These are phyloP conservation scores for Ophiocytium majus DNA, from an alignment of 352 stramenopile species.

Conservation along the genomic window DNA sequence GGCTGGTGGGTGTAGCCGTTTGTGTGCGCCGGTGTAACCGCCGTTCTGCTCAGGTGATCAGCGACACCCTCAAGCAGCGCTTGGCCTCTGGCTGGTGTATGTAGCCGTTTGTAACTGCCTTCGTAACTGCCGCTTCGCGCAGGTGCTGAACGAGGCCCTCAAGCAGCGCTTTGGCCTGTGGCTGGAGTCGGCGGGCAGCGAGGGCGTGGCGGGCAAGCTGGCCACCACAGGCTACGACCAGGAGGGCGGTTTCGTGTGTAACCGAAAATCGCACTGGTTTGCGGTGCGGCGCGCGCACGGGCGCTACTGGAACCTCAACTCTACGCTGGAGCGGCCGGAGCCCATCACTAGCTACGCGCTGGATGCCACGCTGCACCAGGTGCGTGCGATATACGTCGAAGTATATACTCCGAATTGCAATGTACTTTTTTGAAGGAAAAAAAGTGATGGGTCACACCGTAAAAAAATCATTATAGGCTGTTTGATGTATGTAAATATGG, in stretches of 20 bases:
- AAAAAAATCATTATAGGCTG: background rate
- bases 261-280: slow-evolving; percentile 53
- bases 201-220: slow-evolving; percentile 36
- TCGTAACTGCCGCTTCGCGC: too few relatives aligned
- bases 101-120: too few relatives aligned
- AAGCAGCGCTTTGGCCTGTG: slow-evolving; percentile 28
- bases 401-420: background rate
- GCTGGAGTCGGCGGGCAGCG: slow-evolving; percentile 47
- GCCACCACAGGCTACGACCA: slow-evolving; percentile 39
- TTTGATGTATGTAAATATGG: too few relatives aligned
- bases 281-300: slow-evolving; percentile 38
- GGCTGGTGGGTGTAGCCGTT: slow-evolving; percentile 38
- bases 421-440: background rate
- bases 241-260: slow-evolving; percentile 49
- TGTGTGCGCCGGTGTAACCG: slow-evolving; percentile 28
- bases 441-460: background rate
- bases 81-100: too few relatives aligned
- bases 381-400: background rate
- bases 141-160: slow-evolving; percentile 53
- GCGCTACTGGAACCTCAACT: slow-evolving; percentile 55
- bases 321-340: slow-evolving; percentile 44
- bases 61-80: too few relatives aligned
- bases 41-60: slow-evolving; percentile 43
- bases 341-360: slow-evolving; percentile 45
- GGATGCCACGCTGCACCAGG: slow-evolving; percentile 45